Evolutionary conservation across 805 yeast species (phyloP).

Genomic region (Tetrapisispora iriomotensis): DNA sequence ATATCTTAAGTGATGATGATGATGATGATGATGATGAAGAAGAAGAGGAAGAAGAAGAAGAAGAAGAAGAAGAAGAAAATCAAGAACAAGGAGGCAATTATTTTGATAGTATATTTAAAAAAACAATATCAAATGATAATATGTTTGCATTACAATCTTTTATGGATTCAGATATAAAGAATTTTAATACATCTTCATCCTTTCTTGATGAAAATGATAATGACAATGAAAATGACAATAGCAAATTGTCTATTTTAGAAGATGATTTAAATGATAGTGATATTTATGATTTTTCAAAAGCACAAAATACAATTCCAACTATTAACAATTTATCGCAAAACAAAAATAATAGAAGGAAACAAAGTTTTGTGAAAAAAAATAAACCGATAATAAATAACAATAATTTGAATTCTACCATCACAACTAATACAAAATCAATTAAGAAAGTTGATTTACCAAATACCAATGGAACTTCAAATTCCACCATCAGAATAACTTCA

Average conservation of each 20-base stretch:
- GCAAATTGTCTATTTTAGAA: slow-evolving; percentile 10
- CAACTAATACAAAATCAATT: background rate
- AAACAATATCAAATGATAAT: background rate
- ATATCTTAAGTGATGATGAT: slow-evolving; percentile 21
- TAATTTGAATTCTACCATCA: background rate
- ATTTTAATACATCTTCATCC: background rate
- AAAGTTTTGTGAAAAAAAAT: slow-evolving; percentile 2
- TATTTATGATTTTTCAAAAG: slow-evolving; percentile 4
- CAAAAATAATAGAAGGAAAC: slow-evolving; percentile 1
- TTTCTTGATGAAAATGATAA: slow-evolving; percentile 8
- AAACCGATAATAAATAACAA: background rate
- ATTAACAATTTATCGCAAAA: background rate
- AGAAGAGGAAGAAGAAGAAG: slow-evolving; percentile 12
- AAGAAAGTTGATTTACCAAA: background rate
- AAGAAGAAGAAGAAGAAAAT: background rate
- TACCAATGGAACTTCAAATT: background rate
- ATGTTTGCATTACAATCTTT: background rate
- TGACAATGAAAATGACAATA: slow-evolving; percentile 10
- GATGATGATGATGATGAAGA: slow-evolving; percentile 19
- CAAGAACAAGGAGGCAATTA: background rate
- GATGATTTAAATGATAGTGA: slow-evolving; percentile 15
- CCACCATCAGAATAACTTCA: background rate
- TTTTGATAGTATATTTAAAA: no score
- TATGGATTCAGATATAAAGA: slow-evolving; percentile 1
- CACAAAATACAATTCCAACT: background rate